Base-by-base conservation (phyloP, 139 green algal species). In the Chlamydomonas applanata region DNA sequence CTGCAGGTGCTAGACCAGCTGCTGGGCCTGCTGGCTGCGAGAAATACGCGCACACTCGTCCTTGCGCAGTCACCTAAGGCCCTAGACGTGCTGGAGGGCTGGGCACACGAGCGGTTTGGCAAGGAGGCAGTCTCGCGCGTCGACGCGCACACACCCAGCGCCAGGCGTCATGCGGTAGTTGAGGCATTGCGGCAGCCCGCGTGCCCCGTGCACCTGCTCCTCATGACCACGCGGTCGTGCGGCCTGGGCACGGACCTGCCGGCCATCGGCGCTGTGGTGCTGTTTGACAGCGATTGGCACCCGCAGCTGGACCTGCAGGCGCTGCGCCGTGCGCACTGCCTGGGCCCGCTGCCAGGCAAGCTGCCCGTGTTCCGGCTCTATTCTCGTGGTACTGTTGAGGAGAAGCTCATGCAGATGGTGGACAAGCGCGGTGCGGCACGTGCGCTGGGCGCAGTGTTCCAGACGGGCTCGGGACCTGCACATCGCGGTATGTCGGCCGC, bases 211-310 rank as follows among this genome's bases (percentile, higher is more conserved):
- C 69, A 14, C 27, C 60, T 94, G 9, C 85, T 94, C 45, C 80
- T 97, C 44, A 73, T 91, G 71, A 76, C 86, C 22, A 70, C 85
- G 0, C 74, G 76, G 2, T 73, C 77, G 3, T 85, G 84, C 62
- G 91, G 92, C n/a, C 76, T 96, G 46, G 92, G 90, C 60, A 94
- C 85, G 14, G 70, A 91, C 72, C 80, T 97, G 56, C 83, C 89
- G 0, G 24, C 20, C 33, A 69, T 92, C 0, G 72, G 78, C 33
- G 57, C 67, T 0, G 90, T 82, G 4, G 71, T 97, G 4, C 46
- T 96, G 1, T 86, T 86, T 67, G 91, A 97, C 75, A 85, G 73
- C 3, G 91, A 96, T 69, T 94, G 91, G 88, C 89, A 92, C 59
- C 86, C 88, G 0, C 69, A 74, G 9, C 75, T 85, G 30, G 91